Base-by-base conservation (phyloP, 768 basidiomycete species). In the Boletales sp. region DNA sequence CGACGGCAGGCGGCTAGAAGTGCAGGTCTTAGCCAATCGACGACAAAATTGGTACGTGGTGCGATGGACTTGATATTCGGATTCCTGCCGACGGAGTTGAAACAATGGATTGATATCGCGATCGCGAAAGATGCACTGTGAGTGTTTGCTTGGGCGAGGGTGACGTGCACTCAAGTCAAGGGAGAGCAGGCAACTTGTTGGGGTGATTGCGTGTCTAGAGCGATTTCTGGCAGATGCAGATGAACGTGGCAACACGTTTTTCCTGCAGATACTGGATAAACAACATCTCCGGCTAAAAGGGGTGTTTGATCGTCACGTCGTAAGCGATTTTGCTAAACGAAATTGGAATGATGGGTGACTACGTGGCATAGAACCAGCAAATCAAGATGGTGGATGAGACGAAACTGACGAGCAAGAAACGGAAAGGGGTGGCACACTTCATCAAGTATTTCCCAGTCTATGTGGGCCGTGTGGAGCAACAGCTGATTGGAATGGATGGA, bases 41-140 rank as follows among this genome's bases (percentile, higher is more conserved):
- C 92, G 24, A 63, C 74, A 51, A 94, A 94, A 70, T 79, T 94
- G 9, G 80, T 94, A 29, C 82, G 91, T 17, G 85, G 86, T 3
- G 90, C 93, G 27, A 83, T 97, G 87, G 95, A 98, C 56, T 71
- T 95, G 45, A 93, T 97, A 45, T 98, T 97, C 66, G 93, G 94
- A 8, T 98, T 95, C 72, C 71, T 98, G 15, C 85, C 87, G 3
- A 74, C 76, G 1, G 94, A 95, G 63, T 50, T 97, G 52, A 90
- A 87, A 67, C 71, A 74, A 19, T 97, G 92, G 92, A 73, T 94
- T 13, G 94, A 98, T 56, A 75, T 67, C 15, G 87, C 88, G 1
- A 60, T 94, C 37, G 76, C 78, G 31, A 84, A 80, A 56, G 94
- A 97, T 64, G 75, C 69, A 51, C 73, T 94, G 94, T 94, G 64